Conservation (phyloP, 192 early-diverging fungal species). For the Rhizoclosmatium sp. region DNA sequence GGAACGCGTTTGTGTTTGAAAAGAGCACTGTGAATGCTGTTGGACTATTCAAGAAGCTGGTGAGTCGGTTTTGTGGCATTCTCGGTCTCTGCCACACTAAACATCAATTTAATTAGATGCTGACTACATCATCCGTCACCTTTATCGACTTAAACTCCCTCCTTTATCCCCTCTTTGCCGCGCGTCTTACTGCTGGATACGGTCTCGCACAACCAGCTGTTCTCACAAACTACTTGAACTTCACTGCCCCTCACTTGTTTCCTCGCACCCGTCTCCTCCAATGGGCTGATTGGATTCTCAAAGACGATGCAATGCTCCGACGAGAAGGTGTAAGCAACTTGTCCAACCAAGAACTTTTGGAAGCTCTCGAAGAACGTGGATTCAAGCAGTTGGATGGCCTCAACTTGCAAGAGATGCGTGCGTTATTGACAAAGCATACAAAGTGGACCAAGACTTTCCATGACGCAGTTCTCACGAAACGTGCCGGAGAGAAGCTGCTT, state of each 20-base stretch:
- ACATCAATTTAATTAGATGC: background rate
- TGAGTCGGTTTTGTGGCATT: background rate
- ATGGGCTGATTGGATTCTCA: slow-evolving; percentile 41
- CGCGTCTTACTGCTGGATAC: slow-evolving; percentile 8
- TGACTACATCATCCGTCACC: slow-evolving; percentile 12
- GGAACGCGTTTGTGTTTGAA: background rate
- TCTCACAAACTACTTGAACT: slow-evolving; percentile 22
- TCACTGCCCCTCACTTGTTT: slow-evolving; percentile 20
- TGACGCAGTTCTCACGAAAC: slow-evolving; percentile 14
- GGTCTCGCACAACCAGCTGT: slow-evolving; percentile 6
- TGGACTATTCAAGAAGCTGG: slow-evolving; percentile 16
- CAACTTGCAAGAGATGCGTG: slow-evolving; percentile 7
- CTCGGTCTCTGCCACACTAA: background rate
- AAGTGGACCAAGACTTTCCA: slow-evolving; percentile 12
- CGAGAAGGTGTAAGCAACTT: slow-evolving; percentile 29
- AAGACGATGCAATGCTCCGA: slow-evolving; percentile 34
- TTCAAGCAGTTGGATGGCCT: background rate
- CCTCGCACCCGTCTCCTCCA: slow-evolving; percentile 28
- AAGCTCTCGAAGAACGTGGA: slow-evolving; percentile 42
- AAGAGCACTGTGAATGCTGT: slow-evolving; percentile 2
- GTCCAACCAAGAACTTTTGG: slow-evolving; percentile 27
- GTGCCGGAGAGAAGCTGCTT: background rate
- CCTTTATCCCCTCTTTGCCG: slow-evolving; percentile 13
- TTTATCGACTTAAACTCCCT: slow-evolving; percentile 20
- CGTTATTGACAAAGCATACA: background rate